Percentiles rank a stretch among this genome's conserved stretches.
Evolutionary conservation across 306 rosid genomes (phyloP).

Genomic region (Prunus fruticosa): DNA sequence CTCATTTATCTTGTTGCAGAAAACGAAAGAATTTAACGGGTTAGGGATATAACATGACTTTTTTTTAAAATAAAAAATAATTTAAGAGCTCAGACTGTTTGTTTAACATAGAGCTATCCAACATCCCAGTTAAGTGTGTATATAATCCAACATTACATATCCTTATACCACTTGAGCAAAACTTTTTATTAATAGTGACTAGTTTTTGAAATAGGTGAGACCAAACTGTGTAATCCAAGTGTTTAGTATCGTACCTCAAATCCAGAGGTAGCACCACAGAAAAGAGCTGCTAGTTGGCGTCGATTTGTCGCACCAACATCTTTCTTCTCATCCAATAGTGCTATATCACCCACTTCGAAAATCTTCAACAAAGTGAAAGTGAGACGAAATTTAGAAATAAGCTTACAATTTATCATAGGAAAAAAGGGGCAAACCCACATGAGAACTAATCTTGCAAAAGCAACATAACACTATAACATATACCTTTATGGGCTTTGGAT

Average conservation of each 20-base stretch:
- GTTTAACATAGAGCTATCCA: background rate
- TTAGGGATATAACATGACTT: too few relatives aligned
- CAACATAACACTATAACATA: background rate
- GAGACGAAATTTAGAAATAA: background rate
- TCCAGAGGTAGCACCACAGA: constrained; percentile 85
- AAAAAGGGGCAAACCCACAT: background rate
- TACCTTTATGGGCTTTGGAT: constrained; percentile 96
- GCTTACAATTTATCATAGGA: background rate
- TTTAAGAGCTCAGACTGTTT: background rate
- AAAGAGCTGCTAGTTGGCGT: constrained; percentile 75
- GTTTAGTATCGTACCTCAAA: constrained; percentile 63
- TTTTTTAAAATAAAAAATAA: too few relatives aligned
- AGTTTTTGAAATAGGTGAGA: too few relatives aligned
- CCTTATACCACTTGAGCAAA: too few relatives aligned
- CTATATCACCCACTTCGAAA: constrained; percentile 89
- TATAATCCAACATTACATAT: too few relatives aligned
- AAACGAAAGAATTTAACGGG: too few relatives aligned
- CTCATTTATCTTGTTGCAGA: too few relatives aligned
- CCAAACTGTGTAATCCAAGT: constrained; percentile 5
- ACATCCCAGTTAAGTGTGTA: background rate
- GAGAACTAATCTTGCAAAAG: background rate
- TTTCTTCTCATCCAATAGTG: constrained; percentile 57
- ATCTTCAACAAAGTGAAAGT: constrained; percentile 40
- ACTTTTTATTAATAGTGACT: too few relatives aligned
- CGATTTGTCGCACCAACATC: constrained; percentile 86